phyloP scores from a whole-genome alignment of 2,329 filamentous ascomycete genomes.

The Colletotrichum sp. region DNA sequence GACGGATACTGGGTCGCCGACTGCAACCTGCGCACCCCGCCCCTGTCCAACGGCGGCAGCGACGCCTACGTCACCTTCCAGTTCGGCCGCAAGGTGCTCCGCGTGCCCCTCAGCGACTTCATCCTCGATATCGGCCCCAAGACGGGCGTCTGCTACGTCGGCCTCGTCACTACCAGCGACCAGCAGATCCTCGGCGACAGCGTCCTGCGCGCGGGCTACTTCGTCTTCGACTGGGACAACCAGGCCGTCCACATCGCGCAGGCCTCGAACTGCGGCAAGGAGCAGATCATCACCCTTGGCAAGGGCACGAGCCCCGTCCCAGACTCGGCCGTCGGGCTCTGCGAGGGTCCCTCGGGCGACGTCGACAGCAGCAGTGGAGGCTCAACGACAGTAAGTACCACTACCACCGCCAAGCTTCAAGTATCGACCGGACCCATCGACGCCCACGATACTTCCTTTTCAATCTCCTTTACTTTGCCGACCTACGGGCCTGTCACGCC shows the following conservation, averaged over 20 bases:
- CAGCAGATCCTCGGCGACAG: slow-evolving; percentile 50
- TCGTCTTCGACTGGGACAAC: slow-evolving; percentile 53
- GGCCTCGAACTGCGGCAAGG: slow-evolving; percentile 42
- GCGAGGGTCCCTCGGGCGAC: slow-evolving; percentile 29
- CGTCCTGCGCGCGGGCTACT: slow-evolving; percentile 48
- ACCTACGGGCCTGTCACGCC: neutral
- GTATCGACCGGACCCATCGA: neutral
- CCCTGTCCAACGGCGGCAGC: slow-evolving; percentile 33
- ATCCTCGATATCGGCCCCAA: slow-evolving; percentile 45
- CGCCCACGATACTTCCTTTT: neutral
- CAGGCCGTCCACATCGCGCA: slow-evolving; percentile 44
- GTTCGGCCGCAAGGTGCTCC: slow-evolving; percentile 46
- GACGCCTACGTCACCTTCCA: slow-evolving; percentile 47
- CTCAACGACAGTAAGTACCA: neutral
- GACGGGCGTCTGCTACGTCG: slow-evolving; percentile 44
- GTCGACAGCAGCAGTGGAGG: slow-evolving; percentile 1
- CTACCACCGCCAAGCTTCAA: neutral
- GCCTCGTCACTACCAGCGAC: slow-evolving; percentile 41
- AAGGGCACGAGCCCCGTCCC: slow-evolving; percentile 37
- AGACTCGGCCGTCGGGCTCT: slow-evolving; percentile 35
- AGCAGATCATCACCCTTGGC: slow-evolving; percentile 41
- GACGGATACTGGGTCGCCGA: slow-evolving; percentile 49
- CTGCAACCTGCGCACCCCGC: slow-evolving; percentile 40
- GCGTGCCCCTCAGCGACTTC: slow-evolving; percentile 52
- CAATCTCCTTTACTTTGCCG: neutral